A percentile compares a stretch with the other conserved stretches of the same genome.
Conservation (phyloP, 257 asterid genomes). For the Leptodermis oblonga region DNA sequence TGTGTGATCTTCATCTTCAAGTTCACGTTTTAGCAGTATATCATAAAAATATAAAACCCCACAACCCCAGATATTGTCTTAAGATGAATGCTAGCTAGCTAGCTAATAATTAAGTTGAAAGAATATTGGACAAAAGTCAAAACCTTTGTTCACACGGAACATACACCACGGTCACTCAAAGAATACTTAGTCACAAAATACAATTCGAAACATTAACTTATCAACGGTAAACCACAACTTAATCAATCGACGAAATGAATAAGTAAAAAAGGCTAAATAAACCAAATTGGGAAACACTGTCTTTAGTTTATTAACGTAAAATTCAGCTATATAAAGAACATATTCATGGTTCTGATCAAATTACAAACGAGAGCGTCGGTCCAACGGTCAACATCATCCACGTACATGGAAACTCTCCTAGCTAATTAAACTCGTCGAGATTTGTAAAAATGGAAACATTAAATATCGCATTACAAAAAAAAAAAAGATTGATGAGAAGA, state of each 20-base stretch:
- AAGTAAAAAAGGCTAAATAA: neutral
- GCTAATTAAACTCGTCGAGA: constrained; percentile 1
- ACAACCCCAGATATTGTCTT: too few species aligned
- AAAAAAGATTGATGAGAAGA: neutral
- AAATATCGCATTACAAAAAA: neutral
- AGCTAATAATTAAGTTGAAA: too few species aligned
- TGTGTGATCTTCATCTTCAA: too few species aligned
- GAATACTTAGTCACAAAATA: too few species aligned
- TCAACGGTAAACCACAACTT: too few species aligned
- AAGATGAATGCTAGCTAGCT: too few species aligned
- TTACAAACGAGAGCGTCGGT: constrained; percentile 13
- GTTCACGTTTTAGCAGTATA: too few species aligned
- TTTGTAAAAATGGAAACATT: neutral
- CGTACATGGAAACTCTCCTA: neutral
- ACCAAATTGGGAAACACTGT: neutral
- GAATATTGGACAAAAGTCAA: too few species aligned
- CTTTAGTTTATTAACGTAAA: neutral
- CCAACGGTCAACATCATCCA: constrained; percentile 7
- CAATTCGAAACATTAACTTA: too few species aligned
- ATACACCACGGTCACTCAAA: too few species aligned
- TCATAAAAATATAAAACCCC: too few species aligned
- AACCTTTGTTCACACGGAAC: too few species aligned
- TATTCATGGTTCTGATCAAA: neutral
- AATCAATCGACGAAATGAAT: neutral
- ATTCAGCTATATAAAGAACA: neutral